These are phyloP conservation scores for Rhodotorula babjevae DNA, from an alignment of 768 basidiomycete genomes.

Conservation along the genomic window DNA sequence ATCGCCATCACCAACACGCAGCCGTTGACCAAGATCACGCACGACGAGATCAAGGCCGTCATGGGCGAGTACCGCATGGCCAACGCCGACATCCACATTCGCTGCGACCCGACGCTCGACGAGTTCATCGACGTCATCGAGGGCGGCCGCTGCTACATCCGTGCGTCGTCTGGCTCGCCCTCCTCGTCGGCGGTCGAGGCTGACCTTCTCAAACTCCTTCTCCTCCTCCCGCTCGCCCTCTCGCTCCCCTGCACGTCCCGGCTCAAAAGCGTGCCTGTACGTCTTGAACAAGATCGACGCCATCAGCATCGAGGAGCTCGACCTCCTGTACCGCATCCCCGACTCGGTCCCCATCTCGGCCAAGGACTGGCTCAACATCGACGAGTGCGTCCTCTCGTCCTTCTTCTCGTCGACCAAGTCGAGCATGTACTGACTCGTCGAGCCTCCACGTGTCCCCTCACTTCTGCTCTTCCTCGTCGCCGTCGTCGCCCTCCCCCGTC, in stretches of 20 bases:
- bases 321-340: constrained; percentile 78
- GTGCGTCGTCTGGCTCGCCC: neutral
- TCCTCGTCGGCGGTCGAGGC: neutral
- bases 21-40: constrained; percentile 88
- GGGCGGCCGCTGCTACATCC: constrained; percentile 94
- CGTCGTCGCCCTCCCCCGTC: too few species aligned
- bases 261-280: constrained; percentile 50
- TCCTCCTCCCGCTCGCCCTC: too few species aligned
- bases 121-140: constrained; percentile 97
- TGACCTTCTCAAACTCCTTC: too few species aligned
- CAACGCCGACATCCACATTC: constrained; percentile 86
- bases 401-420: neutral
- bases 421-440: too few species aligned
- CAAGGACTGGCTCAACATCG: constrained; percentile 90
- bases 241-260: too few species aligned
- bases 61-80: constrained; percentile 80
- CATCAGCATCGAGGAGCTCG: constrained; percentile 95
- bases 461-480: neutral
- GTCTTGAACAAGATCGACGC: constrained; percentile 91
- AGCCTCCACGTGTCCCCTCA: neutral
- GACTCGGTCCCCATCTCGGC: constrained; percentile 92
- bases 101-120: constrained; percentile 87
- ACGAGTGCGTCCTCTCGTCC: constrained; percentile 55
- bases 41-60: constrained; percentile 92
- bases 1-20: constrained; percentile 95